Base-by-base conservation (phyloP, 345 rosid species). In the Aquilaria yunnanensis region DNA sequence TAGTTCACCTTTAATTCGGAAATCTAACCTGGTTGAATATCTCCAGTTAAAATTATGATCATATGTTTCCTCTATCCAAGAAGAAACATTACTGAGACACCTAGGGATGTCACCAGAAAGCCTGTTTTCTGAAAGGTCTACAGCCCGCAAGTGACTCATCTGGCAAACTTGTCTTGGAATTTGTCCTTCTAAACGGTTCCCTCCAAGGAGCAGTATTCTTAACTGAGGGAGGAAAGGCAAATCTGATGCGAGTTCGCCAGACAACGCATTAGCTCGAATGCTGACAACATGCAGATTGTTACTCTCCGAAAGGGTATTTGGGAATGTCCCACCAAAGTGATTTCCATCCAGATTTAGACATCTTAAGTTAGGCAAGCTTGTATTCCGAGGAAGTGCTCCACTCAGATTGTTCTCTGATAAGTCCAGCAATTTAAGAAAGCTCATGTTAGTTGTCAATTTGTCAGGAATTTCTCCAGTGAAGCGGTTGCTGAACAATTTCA, bases 21-120 rank as follows among this genome's bases (percentile, higher is more conserved):
- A 54, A 16, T 9, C 7, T 4, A 54, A 3, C 5, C 10, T 6
- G 9, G 2, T 23, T 14, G 32, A 14, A 13, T 9, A 14, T 32
- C 12, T 12, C 32, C 6, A 54, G 9, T 16, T 10, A 6, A 16
- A 14, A 29, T 13, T 3, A 2, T 2, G 10, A 60, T 14, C n/a
- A 10, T 9, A 1, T 16, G 43, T 11, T 14, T 14, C 12, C 3
- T 34, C 51, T 9, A 9, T 46, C 55, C 54, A 47, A 10, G 74
- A 70, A 29, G 61, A 59, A 47, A 70, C 41, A 23, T 59, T 59
- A 52, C 47, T 51, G 14, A 70, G 45, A 14, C 65, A 70, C 1
- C 46, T 8, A 7, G 74, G 74, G 59, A 70, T 59, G 16, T 29
- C 51, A 33, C 74, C 69, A 13, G 68, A 64, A 23, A 70, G 12